A percentile compares a stretch with the other conserved stretches of the same genome.
phyloP scores from a whole-genome alignment of 148 eudicot genomes.

The Tetragonia tetragonoides region DNA sequence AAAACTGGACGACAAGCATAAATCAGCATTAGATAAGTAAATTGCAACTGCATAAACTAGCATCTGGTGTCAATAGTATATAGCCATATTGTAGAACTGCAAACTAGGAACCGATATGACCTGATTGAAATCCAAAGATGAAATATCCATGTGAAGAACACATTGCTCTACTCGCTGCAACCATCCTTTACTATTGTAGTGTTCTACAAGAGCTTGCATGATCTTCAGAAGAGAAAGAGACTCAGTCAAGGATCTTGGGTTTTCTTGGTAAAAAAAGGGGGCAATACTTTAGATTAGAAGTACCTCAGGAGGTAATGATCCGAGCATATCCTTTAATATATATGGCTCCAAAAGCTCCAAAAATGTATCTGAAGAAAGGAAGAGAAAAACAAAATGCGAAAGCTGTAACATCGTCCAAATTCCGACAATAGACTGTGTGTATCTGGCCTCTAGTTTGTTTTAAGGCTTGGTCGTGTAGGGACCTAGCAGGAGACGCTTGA shows the following conservation, averaged over 20 bases:
- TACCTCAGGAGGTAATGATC: conserved; percentile 95
- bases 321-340: conserved; percentile 96
- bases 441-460: background rate
- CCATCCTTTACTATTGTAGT: conserved; percentile 88
- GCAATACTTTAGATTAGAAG: background rate
- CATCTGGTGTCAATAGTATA: conserved; percentile 5
- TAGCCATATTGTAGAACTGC: background rate
- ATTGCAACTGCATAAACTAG: background rate
- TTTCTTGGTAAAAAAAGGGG: background rate
- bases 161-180: conserved; percentile 95
- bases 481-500: background rate
- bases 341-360: conserved; percentile 98
- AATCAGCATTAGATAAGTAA: background rate
- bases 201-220: conserved; percentile 99
- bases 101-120: conserved; percentile 30
- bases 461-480: background rate
- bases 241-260: conserved; percentile 6
- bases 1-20: conserved; percentile 1
- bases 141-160: conserved; percentile 97
- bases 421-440: background rate
- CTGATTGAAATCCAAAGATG: conserved; percentile 97
- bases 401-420: background rate
- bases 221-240: conserved; percentile 40
- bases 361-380: conserved; percentile 62
- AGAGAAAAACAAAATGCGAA: conserved; percentile 19